Percentiles rank a stretch among this genome's conserved stretches.
Evolutionary conservation across 306 rosid species (phyloP).

Genomic region (Benincasa hispida): DNA sequence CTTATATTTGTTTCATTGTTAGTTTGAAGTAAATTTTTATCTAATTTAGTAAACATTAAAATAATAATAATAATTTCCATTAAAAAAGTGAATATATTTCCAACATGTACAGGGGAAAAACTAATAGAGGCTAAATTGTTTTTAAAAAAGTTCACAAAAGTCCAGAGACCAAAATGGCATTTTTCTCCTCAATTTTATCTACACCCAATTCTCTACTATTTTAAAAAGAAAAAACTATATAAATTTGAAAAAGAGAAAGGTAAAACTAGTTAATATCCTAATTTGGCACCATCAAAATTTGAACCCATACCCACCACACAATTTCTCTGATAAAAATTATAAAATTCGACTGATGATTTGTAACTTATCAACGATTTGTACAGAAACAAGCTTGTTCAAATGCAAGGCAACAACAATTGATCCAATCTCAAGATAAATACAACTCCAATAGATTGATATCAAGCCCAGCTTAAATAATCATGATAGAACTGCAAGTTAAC

Average conservation of each 20-base stretch:
- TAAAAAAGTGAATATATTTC: too few relatives aligned
- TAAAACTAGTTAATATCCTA: background rate
- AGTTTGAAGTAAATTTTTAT: too few relatives aligned
- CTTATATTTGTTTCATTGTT: too few relatives aligned
- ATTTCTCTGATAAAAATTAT: background rate
- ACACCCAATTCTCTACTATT: background rate
- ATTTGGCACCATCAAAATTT: background rate
- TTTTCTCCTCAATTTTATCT: too few relatives aligned
- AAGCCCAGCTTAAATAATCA: background rate
- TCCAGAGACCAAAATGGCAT: too few relatives aligned
- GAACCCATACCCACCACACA: background rate
- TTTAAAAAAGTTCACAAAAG: too few relatives aligned
- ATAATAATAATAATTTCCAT: too few relatives aligned
- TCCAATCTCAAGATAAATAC: background rate
- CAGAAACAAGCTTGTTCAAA: background rate
- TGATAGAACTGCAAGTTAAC: background rate
- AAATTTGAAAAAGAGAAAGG: background rate
- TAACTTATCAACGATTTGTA: background rate
- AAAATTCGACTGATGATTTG: background rate
- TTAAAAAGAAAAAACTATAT: background rate
- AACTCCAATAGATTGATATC: background rate
- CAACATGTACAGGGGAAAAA: too few relatives aligned
- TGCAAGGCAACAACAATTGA: background rate
- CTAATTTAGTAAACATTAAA: too few relatives aligned
- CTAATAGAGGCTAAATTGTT: too few relatives aligned